Evolutionary conservation across 352 stramenopile genomes (phyloP).

Genomic region (Phytopythium litorale): DNA sequence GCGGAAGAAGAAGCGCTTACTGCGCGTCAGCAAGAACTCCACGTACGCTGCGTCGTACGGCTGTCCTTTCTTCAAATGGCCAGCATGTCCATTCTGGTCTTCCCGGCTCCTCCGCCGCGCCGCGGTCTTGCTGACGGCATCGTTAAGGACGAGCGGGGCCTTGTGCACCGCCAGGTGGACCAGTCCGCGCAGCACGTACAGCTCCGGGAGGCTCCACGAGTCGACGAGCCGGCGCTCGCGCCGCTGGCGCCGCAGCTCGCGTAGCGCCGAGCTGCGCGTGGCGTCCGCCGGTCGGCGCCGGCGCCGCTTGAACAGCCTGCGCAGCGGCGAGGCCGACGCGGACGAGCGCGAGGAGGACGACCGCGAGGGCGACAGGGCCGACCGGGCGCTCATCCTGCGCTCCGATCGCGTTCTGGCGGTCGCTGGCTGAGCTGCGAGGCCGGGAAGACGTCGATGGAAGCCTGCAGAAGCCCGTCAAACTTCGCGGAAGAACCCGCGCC

Average conservation of each 20-base stretch:
- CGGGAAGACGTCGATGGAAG: background rate
- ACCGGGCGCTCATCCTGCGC: background rate
- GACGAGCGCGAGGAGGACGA: conserved; percentile 12
- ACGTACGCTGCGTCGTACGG: conserved; percentile 16
- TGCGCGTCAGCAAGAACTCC: conserved; percentile 23
- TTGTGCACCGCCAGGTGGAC: conserved; percentile 38
- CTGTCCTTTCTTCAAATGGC: background rate
- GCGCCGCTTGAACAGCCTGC: conserved; percentile 26
- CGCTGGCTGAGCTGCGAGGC: background rate
- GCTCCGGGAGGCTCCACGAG: conserved; percentile 49
- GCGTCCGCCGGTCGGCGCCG: conserved; percentile 1
- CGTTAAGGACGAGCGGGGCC: conserved; percentile 10
- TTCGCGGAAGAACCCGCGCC: background rate
- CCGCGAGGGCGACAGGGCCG: background rate
- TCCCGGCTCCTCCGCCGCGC: conserved; percentile 12
- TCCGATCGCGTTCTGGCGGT: background rate
- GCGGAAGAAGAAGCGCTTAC: conserved; percentile 40
- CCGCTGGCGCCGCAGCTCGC: conserved; percentile 15
- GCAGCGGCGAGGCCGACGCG: conserved; percentile 11
- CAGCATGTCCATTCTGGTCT: background rate
- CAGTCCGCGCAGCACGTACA: conserved; percentile 52
- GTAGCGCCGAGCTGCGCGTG: background rate
- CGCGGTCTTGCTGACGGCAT: conserved; percentile 10
- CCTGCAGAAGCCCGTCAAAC: background rate
- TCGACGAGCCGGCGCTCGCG: conserved; percentile 36